Evolutionary conservation across 2,329 filamentous ascomycete species (phyloP).

Genomic region (Pseudocercospora eumusae): DNA sequence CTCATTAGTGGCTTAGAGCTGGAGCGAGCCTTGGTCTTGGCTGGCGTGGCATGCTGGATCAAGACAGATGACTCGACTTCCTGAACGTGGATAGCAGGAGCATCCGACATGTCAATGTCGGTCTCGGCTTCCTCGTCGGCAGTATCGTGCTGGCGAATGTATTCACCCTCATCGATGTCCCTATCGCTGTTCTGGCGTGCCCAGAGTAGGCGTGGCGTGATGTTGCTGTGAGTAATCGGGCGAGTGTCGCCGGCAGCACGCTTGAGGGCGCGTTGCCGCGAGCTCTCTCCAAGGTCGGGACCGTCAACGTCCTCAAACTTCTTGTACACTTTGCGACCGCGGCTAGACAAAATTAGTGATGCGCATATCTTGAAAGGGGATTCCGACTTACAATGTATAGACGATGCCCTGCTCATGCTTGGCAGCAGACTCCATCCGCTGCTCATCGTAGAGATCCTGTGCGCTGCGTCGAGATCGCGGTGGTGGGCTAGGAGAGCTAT

Average conservation of each 20-base stretch:
- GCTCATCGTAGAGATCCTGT: slow-evolving; percentile 55
- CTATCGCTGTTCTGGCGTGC: slow-evolving; percentile 34
- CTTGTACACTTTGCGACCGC: slow-evolving; percentile 76
- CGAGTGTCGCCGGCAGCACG: slow-evolving; percentile 46
- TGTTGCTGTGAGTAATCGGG: slow-evolving; percentile 65
- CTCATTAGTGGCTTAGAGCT: slow-evolving; percentile 21
- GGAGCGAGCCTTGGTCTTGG: slow-evolving; percentile 20
- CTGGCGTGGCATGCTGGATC: slow-evolving; percentile 21
- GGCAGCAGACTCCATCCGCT: slow-evolving; percentile 61
- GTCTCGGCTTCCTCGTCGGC: slow-evolving; percentile 61
- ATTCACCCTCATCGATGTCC: slow-evolving; percentile 3
- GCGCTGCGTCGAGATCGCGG: slow-evolving; percentile 55
- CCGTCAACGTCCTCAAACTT: slow-evolving; percentile 55
- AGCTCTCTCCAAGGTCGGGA: slow-evolving; percentile 39
- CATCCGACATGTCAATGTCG: slow-evolving; percentile 48
- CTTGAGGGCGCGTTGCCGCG: slow-evolving; percentile 35
- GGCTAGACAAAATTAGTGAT: slow-evolving; percentile 54
- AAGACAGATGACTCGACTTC: not conserved
- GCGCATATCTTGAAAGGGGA: slow-evolving; percentile 8
- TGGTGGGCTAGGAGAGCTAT: slow-evolving; percentile 16
- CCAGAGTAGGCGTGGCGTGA: slow-evolving; percentile 68
- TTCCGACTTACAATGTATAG: slow-evolving; percentile 70
- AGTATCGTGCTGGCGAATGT: slow-evolving; percentile 44
- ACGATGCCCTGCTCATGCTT: slow-evolving; percentile 71
- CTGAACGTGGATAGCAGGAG: slow-evolving; percentile 25